Base-by-base conservation (phyloP, 2,329 filamentous ascomycete species). In the Hypoxylon sp. region DNA sequence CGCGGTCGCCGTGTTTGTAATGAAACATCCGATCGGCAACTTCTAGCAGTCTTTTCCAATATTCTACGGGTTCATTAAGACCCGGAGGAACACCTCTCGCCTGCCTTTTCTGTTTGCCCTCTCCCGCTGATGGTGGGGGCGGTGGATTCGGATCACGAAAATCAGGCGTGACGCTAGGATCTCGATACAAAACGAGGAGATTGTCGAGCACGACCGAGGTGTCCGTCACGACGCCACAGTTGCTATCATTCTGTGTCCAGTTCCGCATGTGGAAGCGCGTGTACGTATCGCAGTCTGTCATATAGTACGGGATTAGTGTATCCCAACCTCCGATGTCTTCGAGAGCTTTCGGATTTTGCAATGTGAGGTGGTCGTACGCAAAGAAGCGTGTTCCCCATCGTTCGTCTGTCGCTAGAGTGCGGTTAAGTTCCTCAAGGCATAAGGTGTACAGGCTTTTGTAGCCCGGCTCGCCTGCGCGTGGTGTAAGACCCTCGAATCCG, bases 231-330 rank as follows among this genome's bases (percentile, higher is more conserved):
- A 83, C 78, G 13, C 82, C 84, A 3, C 78, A 81, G 5, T 75
- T 76, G 1, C 69, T 76, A 50, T 84, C 81, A 4, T 73, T 70
- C 59, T 80, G 82, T 5, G 77, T 80, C 79, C 82, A 84, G 3
- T 81, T 80, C 13, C 75, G 77, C 83, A 86, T 86, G 5, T 71
- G 65, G n/a, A 87, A 70, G 3, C 85, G 81, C 5, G 78, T 78
- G 71, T 87, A 84, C 79, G 86, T 83, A 73, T 88, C 86, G 76
- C 86, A 89, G 72, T 89, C 87, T 35, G 83, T 86, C 66, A 83
- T 81, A 74, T 89, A 89, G 72, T 85, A 89, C 0, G 87, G 85
- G 44, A 90, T 88, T 63, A 85, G 77, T 0, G 84, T 84, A 72
- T 90, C 87, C 85, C 87, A 90, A 0, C 82, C 85, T 19, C 87